phyloP scores from a whole-genome alignment of 1,284 basidiomycete species.

The Cryptococcus sp. region DNA sequence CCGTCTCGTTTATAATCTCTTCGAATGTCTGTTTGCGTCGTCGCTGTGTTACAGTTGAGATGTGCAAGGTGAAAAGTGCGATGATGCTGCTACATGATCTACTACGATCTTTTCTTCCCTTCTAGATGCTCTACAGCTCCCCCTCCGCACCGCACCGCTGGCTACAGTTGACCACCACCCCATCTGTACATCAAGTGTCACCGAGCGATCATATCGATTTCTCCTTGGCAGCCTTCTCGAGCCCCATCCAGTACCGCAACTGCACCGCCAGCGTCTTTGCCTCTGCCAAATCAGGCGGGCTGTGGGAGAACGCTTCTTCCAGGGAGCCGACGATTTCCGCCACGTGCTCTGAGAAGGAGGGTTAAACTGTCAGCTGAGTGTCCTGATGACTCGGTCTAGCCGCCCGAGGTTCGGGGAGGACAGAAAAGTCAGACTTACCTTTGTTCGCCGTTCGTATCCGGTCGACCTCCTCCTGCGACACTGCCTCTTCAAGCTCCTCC shows the following conservation, averaged over 20 bases:
- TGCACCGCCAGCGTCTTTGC: slow-evolving; percentile 64
- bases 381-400: neutral
- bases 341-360: slow-evolving; percentile 61
- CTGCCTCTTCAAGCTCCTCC: slow-evolving; percentile 71
- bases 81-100: no score
- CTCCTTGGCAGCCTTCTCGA: slow-evolving; percentile 64
- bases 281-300: slow-evolving; percentile 56
- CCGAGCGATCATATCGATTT: neutral
- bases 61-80: no score
- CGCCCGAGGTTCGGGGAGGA: neutral
- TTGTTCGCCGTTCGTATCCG: slow-evolving; percentile 59
- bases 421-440: slow-evolving; percentile 55
- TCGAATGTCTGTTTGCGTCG: no score
- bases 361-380: neutral
- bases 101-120: no score
- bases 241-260: slow-evolving; percentile 72
- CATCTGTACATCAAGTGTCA: no score
- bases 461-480: slow-evolving; percentile 56
- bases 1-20: no score
- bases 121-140: neutral
- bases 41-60: no score
- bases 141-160: neutral
- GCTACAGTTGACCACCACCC: no score
- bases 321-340: slow-evolving; percentile 55
- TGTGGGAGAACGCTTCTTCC: slow-evolving; percentile 55